Evolutionary conservation across 495 filamentous ascomycete genomes (phyloP), one percentile per base, ranked within the genome.

Genomic region (Podospora pseudopauciseta): DNA sequence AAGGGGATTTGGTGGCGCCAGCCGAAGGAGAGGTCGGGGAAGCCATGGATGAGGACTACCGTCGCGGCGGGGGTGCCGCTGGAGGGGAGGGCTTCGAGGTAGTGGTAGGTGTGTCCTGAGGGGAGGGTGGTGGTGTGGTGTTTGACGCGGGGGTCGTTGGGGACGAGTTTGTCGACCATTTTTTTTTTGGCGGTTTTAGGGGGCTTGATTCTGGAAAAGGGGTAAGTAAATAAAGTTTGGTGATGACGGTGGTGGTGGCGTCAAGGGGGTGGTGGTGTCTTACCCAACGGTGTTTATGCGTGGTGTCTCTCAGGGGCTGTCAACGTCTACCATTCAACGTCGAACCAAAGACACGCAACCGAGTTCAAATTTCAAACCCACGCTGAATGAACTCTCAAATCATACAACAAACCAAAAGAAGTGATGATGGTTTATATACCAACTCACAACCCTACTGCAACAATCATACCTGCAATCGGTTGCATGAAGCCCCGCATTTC

Each of bases 1-100:
- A 85, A 75, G 3, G 92, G 92, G 69, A 95, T 91, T 70, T 94
- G 92, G 74, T 91, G 89, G 58, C 92, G 89, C 91, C 92, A 96
- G 72, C 87, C 90, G 68, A 91, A 84, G 5, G 89, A 85, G 30
- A 90, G 72, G 76, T 94, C 91, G 5, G 76, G 91, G 87, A 76
- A 92, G 71, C 82, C 82, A 72, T 87, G 85, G 65, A 83, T 72
- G 23, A 87, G 83, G 68, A 95, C 84, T 30, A 91, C 83, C 2
- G 91, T 94, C 28, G 79, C 87, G 70, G 74, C 78, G 34, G 85
- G 84, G 2, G 57, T 5, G 39, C 9, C 15, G 34, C 34, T 11
- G 59, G 55, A 23, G 56, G 58, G 73, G 2, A 90, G 82, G 61
- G 85, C 88, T 69, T 90, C 80, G 39, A 93, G 82, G 73, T 94